Evolutionary conservation across 1,139 yeast species (phyloP).

Genomic region (Tardiomyces depauwii): DNA sequence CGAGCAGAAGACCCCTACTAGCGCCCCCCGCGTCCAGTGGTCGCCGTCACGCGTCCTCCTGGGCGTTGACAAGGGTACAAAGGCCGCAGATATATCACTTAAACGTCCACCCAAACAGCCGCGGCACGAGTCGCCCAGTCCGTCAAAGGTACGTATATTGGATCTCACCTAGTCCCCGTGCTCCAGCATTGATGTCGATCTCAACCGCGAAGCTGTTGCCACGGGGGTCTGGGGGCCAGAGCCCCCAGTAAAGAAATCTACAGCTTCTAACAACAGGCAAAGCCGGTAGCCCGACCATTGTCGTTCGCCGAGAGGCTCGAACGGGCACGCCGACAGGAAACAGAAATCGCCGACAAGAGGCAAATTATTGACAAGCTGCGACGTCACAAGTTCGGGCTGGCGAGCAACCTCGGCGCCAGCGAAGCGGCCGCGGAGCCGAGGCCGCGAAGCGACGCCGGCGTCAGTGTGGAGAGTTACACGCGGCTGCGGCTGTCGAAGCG

Average conservation of each 20-base stretch:
- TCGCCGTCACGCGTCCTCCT: slow-evolving; percentile 5
- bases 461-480: slow-evolving; percentile 10
- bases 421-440: neutral
- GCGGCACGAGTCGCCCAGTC: neutral
- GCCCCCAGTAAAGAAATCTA: slow-evolving; percentile 1
- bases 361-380: slow-evolving; percentile 5
- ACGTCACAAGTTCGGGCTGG: slow-evolving; percentile 3
- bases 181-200: neutral
- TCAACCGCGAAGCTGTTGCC: neutral
- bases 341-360: neutral
- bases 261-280: slow-evolving; percentile 1
- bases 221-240: neutral
- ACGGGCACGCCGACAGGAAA: neutral
- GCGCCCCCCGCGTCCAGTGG: neutral
- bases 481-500: slow-evolving; percentile 7
- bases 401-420: slow-evolving; percentile 2
- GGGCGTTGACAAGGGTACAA: slow-evolving; percentile 10
- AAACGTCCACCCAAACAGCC: slow-evolving; percentile 1
- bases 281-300: neutral
- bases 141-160: neutral
- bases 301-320: slow-evolving; percentile 2
- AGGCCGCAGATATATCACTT: slow-evolving; percentile 9
- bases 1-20: neutral
- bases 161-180: neutral
- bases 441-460: slow-evolving; percentile 1